Percentiles rank a stretch among this genome's conserved stretches.
Evolutionary conservation across 176 grass and related monocot species (phyloP).

Genomic region (Cocos nucifera): DNA sequence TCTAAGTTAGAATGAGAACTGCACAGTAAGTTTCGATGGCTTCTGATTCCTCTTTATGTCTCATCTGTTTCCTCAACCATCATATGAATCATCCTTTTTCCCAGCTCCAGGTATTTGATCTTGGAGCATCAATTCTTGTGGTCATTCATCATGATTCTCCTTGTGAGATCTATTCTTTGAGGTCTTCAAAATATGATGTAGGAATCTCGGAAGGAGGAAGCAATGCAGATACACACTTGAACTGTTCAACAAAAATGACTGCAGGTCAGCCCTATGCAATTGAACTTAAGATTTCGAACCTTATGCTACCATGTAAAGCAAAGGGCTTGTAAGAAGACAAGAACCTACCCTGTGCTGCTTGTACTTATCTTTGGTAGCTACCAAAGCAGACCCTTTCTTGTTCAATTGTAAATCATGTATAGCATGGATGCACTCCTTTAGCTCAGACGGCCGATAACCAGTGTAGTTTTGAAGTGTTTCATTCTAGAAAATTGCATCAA

Average conservation of each 20-base stretch:
- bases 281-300: too few relatives aligned
- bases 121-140: too few relatives aligned
- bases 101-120: too few relatives aligned
- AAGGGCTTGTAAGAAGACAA: not conserved
- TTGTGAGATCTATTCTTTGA: not conserved
- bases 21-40: too few relatives aligned
- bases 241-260: not conserved
- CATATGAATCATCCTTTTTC: too few relatives aligned
- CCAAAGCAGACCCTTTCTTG: slow-evolving; percentile 33
- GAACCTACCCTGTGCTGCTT: slow-evolving; percentile 65
- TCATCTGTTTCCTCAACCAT: too few relatives aligned
- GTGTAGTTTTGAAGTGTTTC: slow-evolving; percentile 46
- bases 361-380: slow-evolving; percentile 72
- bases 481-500: slow-evolving; percentile 27
- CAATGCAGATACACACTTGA: slow-evolving; percentile 10
- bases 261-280: not conserved
- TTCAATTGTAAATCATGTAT: slow-evolving; percentile 77
- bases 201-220: slow-evolving; percentile 34
- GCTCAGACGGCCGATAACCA: slow-evolving; percentile 58
- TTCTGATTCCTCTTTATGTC: too few relatives aligned
- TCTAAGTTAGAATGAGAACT: too few relatives aligned
- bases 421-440: slow-evolving; percentile 58
- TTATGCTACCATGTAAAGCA: not conserved
- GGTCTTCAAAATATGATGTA: slow-evolving; percentile 33
- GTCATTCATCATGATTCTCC: too few relatives aligned